Base-by-base conservation (phyloP, 108 stramenopile species). In the Nitzschia sp. region DNA sequence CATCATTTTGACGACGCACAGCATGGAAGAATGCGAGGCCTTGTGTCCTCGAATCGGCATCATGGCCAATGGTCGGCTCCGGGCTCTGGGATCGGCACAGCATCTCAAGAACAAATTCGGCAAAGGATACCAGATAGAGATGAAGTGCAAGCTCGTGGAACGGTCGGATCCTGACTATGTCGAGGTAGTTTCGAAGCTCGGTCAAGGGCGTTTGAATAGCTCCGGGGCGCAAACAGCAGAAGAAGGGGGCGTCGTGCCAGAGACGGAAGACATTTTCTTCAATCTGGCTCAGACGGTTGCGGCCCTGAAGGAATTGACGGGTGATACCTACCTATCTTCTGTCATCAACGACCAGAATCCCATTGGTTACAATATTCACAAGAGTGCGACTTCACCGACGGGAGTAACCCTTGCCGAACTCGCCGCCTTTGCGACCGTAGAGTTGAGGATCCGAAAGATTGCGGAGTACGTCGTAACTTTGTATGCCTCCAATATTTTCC, bases 1-100 rank as follows among this genome's bases (percentile, higher is more conserved):
- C n/a, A n/a, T n/a, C n/a, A n/a, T n/a, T n/a, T n/a, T n/a, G n/a
- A n/a, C n/a, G n/a, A n/a, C n/a, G n/a, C n/a, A n/a, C n/a, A n/a
- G n/a, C n/a, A n/a, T n/a, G n/a, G n/a, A n/a, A n/a, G n/a, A n/a
- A n/a, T n/a, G n/a, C n/a, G n/a, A n/a, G n/a, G n/a, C n/a, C n/a
- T n/a, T n/a, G n/a, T n/a, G n/a, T n/a, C n/a, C n/a, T n/a, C n/a
- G 13, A n/a, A n/a, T n/a, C n/a, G n/a, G n/a, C n/a, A 98, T 99
- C 75, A 97, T 98, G 95, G 94, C 94, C 2, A 81, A 83, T 25
- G 98, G 98, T n/a, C 82, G n/a, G n/a, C n/a, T n/a, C n/a, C n/a
- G n/a, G n/a, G n/a, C n/a, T n/a, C n/a, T n/a, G n/a, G n/a, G n/a
- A n/a, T n/a, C n/a, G n/a, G n/a, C n/a, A n/a, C n/a, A n/a, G n/a